Conservation (phyloP, 805 yeast species). For the Candida silvicultrix region DNA sequence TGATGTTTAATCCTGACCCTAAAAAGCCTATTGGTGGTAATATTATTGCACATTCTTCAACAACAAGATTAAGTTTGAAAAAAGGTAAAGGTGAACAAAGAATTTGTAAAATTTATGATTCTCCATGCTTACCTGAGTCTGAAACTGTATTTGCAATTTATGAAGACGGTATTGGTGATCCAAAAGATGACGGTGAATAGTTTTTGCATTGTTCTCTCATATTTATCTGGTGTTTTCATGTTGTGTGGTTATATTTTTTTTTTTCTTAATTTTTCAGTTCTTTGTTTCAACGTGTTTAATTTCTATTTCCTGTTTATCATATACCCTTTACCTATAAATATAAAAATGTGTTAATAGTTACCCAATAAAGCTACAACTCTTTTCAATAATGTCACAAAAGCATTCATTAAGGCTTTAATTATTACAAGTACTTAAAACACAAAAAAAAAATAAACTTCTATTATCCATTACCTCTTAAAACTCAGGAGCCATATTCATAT, state of each 20-base stretch:
- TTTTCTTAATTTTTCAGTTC: not conserved
- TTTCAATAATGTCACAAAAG: not conserved
- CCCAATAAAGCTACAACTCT: too few species aligned
- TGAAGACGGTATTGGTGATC: conserved; percentile 96
- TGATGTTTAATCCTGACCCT: conserved; percentile 87
- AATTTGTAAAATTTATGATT: conserved; percentile 90
- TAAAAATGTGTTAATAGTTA: too few species aligned
- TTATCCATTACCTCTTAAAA: too few species aligned
- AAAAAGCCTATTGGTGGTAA: conserved; percentile 98
- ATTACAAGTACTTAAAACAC: conserved; percentile 8
- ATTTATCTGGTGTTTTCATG: not conserved
- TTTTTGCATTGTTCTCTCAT: too few species aligned
- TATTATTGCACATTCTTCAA: conserved; percentile 93
- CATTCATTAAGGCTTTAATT: conserved; percentile 7
- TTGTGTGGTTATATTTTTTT: too few species aligned
- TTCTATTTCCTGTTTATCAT: too few species aligned
- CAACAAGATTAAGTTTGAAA: conserved; percentile 84
- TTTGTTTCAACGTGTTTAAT: not conserved
- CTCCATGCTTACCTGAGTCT: conserved; percentile 94
- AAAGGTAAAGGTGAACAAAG: conserved; percentile 92
- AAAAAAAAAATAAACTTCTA: too few species aligned
- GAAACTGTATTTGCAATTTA: conserved; percentile 94
- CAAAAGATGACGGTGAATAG: conserved; percentile 48
- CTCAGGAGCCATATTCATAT: conserved; percentile 65
- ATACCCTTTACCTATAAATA: too few species aligned